Percentiles rank a stretch among this genome's conserved stretches.
Conservation (phyloP, 2,329 filamentous ascomycete genomes). For the Phialophora macrospora region DNA sequence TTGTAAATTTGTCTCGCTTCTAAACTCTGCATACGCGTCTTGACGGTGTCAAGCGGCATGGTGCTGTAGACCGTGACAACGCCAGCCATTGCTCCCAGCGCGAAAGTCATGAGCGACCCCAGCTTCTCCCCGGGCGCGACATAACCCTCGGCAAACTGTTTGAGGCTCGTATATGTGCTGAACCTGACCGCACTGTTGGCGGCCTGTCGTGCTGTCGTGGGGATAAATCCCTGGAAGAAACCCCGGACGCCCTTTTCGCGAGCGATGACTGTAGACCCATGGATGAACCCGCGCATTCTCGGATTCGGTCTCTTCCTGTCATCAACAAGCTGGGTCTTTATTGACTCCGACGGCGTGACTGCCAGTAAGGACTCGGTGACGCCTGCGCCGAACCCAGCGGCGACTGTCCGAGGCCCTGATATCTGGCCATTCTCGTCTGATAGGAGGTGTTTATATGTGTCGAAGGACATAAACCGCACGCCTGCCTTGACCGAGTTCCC, state of each 20-base stretch:
- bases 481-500: conserved; percentile 97
- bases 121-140: conserved; percentile 94
- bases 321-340: conserved; percentile 98
- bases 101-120: conserved; percentile 84
- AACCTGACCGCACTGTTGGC: conserved; percentile 94
- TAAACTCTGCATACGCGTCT: conserved; percentile 97
- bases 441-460: conserved; percentile 85
- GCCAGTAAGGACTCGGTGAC: conserved; percentile 91
- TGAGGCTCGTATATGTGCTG: conserved; percentile 85
- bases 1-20: conserved; percentile 81
- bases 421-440: conserved; percentile 85
- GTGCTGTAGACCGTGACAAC: conserved; percentile 79
- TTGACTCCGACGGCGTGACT: conserved; percentile 95
- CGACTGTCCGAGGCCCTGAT: conserved; percentile 84
- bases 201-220: conserved; percentile 90
- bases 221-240: conserved; percentile 96
- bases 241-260: conserved; percentile 85
- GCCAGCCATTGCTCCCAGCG: conserved; percentile 84
- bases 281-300: conserved; percentile 87
- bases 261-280: conserved; percentile 84
- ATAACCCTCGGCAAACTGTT: conserved; percentile 89
- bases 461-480: conserved; percentile 94
- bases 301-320: conserved; percentile 87
- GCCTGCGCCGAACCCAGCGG: conserved; percentile 92
- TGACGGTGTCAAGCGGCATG: conserved; percentile 85